Evolutionary conservation across 208 protist genomes (phyloP), one percentile per base, ranked within the genome.

Genomic region (Crithidia bombi): DNA sequence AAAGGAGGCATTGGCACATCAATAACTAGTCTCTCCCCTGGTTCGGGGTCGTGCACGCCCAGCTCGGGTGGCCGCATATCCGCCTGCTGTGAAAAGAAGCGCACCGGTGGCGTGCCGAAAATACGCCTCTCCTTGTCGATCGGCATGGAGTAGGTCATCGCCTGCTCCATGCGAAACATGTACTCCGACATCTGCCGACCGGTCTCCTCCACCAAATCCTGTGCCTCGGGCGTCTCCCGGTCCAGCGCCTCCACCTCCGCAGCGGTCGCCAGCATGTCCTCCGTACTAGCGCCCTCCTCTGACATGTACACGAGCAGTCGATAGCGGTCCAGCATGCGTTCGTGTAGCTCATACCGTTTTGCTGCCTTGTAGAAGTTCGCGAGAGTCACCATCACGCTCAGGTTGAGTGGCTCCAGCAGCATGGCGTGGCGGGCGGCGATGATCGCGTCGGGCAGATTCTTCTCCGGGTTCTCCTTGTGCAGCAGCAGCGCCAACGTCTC

Each of bases 241-340:
- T 90, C 88, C 25, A 86, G 55, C 32, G 66, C 54, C 47, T 75
- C 52, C 14, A 94, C 85, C 67, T 92, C 86, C 9, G 86, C 62
- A 19, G 79, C 64, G 26, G 76, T 83, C 2, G 69, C 71, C 30
- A 72, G 44, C 62, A 94, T 82, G 41, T 94, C 89, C 51, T 73
- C 81, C 49, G 62, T 69, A 54, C 56, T 84, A 35, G 82, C 89
- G 17, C 64, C 82, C 55, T 73, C 72, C 63, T 92, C 86, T 44
- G 82, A 25, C 67, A 94, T 79, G 71, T 75, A 85, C 9, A 64
- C 70, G 47, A 94, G 71, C 66, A 90, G 75, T 15, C 73, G 79
- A 76, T 91, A 94, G 47, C 86, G 89, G 67, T 94, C 89, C 75
- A 92, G 75, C 86, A 94, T 90, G 54, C 54, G 50, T 5, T 82